Percentiles rank a stretch among this genome's conserved stretches.
These are phyloP conservation scores for Phaeomoniella chlamydospora DNA, from an alignment of 2,329 filamentous ascomycete species.

Conservation along the genomic window DNA sequence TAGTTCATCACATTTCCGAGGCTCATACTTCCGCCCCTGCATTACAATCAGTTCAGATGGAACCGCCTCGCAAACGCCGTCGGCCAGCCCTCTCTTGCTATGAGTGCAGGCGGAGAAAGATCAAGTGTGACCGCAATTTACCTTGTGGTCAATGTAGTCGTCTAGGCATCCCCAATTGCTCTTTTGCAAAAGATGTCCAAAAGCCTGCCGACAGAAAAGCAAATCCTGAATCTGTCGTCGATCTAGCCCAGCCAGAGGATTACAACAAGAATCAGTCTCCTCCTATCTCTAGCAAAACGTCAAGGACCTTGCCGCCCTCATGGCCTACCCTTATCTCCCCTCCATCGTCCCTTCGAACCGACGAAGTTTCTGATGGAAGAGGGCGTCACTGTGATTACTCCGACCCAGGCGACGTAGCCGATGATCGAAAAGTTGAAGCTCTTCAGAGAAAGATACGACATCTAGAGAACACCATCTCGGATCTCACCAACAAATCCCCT, in stretches of 20 bases:
- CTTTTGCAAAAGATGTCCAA: background rate
- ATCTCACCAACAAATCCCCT: background rate
- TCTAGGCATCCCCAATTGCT: background rate
- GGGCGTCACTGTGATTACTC: background rate
- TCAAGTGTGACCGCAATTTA: background rate
- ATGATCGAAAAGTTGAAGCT: background rate
- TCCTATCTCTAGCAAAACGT: background rate
- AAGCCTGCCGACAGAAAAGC: background rate
- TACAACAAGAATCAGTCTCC: background rate
- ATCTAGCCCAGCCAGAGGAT: background rate
- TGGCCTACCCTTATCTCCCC: too few relatives aligned
- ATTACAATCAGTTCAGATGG: too few relatives aligned
- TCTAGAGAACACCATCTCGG: background rate
- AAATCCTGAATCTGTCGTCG: background rate
- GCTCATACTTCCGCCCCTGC: too few relatives aligned
- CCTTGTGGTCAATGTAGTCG: constrained; percentile 1
- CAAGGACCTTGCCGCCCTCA: background rate
- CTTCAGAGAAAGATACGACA: too few relatives aligned
- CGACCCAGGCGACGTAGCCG: background rate
- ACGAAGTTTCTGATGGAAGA: too few relatives aligned
- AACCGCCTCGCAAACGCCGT: background rate
- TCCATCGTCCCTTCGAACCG: too few relatives aligned
- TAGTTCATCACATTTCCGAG: too few relatives aligned
- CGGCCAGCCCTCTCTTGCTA: background rate
- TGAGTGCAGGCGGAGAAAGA: background rate